phyloP scores from a whole-genome alignment of 805 yeast genomes.

The Cyberlindnera misumaiensis region DNA sequence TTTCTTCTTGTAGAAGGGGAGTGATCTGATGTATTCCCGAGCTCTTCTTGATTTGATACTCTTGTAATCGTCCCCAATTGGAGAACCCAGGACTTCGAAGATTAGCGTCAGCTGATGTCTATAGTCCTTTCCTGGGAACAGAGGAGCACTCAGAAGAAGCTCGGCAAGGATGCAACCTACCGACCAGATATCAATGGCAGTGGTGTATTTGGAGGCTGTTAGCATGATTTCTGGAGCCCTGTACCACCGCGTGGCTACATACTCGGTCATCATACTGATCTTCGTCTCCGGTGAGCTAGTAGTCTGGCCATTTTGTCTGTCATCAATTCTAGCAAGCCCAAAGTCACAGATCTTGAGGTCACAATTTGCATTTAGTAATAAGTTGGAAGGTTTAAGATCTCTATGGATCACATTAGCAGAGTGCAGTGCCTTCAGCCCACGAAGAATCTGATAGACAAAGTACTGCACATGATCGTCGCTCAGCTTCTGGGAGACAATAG shows the following conservation, averaged over 20 bases:
- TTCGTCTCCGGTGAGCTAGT: slow-evolving; percentile 53
- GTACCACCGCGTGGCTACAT: slow-evolving; percentile 97
- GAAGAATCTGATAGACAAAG: slow-evolving; percentile 82
- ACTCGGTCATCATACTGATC: slow-evolving; percentile 88
- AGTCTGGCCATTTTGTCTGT: slow-evolving; percentile 14
- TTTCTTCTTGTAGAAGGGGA: slow-evolving; percentile 63
- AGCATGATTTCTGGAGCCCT: slow-evolving; percentile 97
- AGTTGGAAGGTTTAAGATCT: slow-evolving; percentile 85
- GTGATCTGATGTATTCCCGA: slow-evolving; percentile 74
- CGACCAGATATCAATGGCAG: slow-evolving; percentile 95
- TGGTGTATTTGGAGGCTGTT: slow-evolving; percentile 86
- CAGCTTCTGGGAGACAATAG: slow-evolving; percentile 71
- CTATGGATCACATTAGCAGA: slow-evolving; percentile 92
- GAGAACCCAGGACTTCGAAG: slow-evolving; percentile 83
- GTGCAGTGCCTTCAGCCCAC: slow-evolving; percentile 88
- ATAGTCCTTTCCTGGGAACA: slow-evolving; percentile 92
- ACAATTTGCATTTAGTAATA: slow-evolving; percentile 84
- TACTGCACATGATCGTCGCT: slow-evolving; percentile 93
- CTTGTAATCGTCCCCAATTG: slow-evolving; percentile 69
- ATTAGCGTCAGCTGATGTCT: slow-evolving; percentile 84
- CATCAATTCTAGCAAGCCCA: slow-evolving; percentile 64
- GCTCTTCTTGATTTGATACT: slow-evolving; percentile 77
- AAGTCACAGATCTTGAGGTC: slow-evolving; percentile 93
- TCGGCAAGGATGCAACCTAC: slow-evolving; percentile 96
- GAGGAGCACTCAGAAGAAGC: slow-evolving; percentile 75